Evolutionary conservation across 192 early-diverging fungal genomes (phyloP).

Genomic region (Coemansia sp.): DNA sequence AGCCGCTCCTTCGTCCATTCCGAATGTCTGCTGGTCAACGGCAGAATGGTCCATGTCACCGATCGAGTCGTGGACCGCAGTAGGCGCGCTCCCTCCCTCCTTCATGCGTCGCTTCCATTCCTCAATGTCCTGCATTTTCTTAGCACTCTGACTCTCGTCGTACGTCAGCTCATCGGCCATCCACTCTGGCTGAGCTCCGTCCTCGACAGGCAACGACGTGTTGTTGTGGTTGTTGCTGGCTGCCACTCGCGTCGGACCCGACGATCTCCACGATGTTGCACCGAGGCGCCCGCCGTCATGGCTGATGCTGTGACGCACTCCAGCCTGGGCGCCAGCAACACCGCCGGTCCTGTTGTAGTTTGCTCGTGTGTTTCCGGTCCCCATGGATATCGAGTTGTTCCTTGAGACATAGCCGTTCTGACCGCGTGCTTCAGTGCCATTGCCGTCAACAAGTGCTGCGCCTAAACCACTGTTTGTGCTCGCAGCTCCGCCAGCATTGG

Average conservation of each 20-base stretch:
- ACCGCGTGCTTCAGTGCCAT: background rate
- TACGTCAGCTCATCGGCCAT: slow-evolving; percentile 47
- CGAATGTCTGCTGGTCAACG: slow-evolving; percentile 1
- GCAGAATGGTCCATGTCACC: background rate
- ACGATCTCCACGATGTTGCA: slow-evolving; percentile 37
- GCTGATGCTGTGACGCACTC: slow-evolving; percentile 10
- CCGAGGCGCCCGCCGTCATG: slow-evolving; percentile 9
- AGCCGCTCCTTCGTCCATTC: slow-evolving; percentile 7
- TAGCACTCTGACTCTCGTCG: slow-evolving; percentile 46
- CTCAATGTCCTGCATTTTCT: slow-evolving; percentile 51
- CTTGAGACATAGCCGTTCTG: background rate
- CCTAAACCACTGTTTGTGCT: background rate
- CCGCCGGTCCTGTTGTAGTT: slow-evolving; percentile 9
- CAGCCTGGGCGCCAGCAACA: background rate
- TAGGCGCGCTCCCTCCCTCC: slow-evolving; percentile 7
- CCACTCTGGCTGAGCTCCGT: slow-evolving; percentile 48
- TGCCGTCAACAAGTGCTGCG: background rate
- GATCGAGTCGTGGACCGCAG: background rate
- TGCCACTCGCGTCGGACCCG: slow-evolving; percentile 11
- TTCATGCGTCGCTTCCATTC: slow-evolving; percentile 57
- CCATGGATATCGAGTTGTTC: slow-evolving; percentile 8
- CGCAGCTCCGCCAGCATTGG: background rate
- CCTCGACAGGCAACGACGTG: background rate
- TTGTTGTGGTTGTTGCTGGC: background rate
- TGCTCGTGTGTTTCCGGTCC: background rate